These are phyloP conservation scores for Zymoseptoria brevis DNA, from an alignment of 2,329 filamentous ascomycete species.

Conservation along the genomic window DNA sequence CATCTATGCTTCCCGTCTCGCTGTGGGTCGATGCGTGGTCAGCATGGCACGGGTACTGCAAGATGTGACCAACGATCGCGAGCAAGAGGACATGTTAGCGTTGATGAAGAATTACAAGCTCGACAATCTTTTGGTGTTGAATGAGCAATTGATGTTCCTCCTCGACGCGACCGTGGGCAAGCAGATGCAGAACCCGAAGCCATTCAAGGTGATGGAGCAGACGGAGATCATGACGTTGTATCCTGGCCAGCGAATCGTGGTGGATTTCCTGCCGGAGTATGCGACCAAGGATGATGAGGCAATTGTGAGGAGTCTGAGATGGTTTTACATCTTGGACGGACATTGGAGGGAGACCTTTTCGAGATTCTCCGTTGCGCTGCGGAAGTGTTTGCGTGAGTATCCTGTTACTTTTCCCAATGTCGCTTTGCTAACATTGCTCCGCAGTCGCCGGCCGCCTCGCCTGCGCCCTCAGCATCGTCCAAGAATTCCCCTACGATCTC, in stretches of 20 bases:
- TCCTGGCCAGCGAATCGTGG: conserved; percentile 56
- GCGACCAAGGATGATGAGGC: conserved; percentile 55
- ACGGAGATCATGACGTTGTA: conserved; percentile 38
- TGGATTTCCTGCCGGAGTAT: conserved; percentile 58
- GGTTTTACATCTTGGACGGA: conserved; percentile 68
- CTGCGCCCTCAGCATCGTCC: conserved; percentile 48
- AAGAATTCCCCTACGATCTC: conserved; percentile 44
- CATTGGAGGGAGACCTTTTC: conserved; percentile 64
- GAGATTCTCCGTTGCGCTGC: conserved; percentile 65
- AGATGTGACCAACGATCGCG: conserved; percentile 57
- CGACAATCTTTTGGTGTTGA: conserved; percentile 64
- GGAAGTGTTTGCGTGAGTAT: conserved; percentile 71
- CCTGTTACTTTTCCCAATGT: neutral
- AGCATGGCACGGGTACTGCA: conserved; percentile 71
- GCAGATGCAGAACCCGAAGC: conserved; percentile 5
- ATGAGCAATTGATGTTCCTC: conserved; percentile 48
- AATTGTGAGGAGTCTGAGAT: conserved; percentile 74
- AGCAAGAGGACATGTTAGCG: conserved; percentile 60
- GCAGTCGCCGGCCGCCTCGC: conserved; percentile 42
- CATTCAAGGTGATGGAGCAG: conserved; percentile 44
- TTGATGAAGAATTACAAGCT: conserved; percentile 70
- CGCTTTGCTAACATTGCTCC: conserved; percentile 13
- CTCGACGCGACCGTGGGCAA: conserved; percentile 18
- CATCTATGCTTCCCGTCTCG: conserved; percentile 76
- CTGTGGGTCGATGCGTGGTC: conserved; percentile 55